Conservation (phyloP, 2,329 filamentous ascomycete species). For the Botrytis porri region DNA sequence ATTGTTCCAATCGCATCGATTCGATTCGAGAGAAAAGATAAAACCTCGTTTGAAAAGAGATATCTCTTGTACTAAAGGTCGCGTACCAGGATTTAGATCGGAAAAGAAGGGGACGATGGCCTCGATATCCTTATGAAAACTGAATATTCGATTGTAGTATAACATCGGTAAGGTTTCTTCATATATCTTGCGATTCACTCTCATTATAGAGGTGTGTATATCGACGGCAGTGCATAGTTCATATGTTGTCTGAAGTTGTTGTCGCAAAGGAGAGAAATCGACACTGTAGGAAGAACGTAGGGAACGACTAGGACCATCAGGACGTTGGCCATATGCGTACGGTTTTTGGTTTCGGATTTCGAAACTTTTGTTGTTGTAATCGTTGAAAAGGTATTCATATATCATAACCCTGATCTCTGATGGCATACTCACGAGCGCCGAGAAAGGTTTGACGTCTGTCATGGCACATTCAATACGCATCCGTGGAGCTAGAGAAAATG, state of each 20-base stretch:
- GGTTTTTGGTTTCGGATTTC: constrained; percentile 41
- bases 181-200: constrained; percentile 48
- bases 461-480: not conserved
- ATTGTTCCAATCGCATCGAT: constrained; percentile 53
- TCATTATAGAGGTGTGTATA: constrained; percentile 47
- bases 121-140: constrained; percentile 59
- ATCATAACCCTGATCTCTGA: constrained; percentile 34
- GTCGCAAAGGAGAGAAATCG: constrained; percentile 41
- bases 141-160: constrained; percentile 55
- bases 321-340: constrained; percentile 29
- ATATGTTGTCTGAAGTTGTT: constrained; percentile 54
- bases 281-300: constrained; percentile 44
- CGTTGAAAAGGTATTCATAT: constrained; percentile 44
- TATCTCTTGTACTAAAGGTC: constrained; percentile 48
- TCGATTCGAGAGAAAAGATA: constrained; percentile 52
- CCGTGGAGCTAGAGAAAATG: not conserved
- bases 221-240: constrained; percentile 44
- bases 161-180: constrained; percentile 55
- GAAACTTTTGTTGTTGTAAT: constrained; percentile 39
- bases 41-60: constrained; percentile 55
- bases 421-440: constrained; percentile 31
- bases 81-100: constrained; percentile 51
- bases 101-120: constrained; percentile 57
- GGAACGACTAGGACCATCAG: constrained; percentile 15
- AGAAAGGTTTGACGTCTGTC: not conserved